Evolutionary conservation across 441 rosid species (phyloP).

Genomic region (Viola pubescens): DNA sequence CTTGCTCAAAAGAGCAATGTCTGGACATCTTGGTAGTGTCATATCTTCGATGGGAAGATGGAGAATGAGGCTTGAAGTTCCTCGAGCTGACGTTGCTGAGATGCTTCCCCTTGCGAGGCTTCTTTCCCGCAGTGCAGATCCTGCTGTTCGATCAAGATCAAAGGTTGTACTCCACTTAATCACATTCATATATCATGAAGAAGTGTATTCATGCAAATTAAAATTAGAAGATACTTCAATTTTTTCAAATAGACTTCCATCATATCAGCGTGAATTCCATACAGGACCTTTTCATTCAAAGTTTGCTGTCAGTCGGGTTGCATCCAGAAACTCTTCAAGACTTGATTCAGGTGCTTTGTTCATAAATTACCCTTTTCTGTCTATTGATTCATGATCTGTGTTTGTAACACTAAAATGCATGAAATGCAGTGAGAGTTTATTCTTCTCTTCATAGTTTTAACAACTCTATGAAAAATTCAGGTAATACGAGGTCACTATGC

Average conservation of each 20-base stretch:
- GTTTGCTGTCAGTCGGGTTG: constrained; percentile 74
- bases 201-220: no score
- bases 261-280: constrained; percentile 16
- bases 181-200: constrained; percentile 9
- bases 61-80: constrained; percentile 99
- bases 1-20: constrained; percentile 86
- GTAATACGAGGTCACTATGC: constrained; percentile 63
- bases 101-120: constrained; percentile 99
- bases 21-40: constrained; percentile 91
- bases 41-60: constrained; percentile 99
- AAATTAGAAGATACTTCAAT: no score
- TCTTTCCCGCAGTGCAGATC: constrained; percentile 95
- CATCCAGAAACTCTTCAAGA: constrained; percentile 74
- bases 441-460: constrained; percentile 12
- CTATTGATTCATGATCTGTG: constrained; percentile 1
- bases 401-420: constrained; percentile 7
- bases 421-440: background rate
- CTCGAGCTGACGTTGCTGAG: constrained; percentile 96
- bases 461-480: constrained; percentile 34
- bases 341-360: constrained; percentile 69
- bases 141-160: constrained; percentile 92
- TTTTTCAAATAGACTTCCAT: constrained; percentile 12
- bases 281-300: constrained; percentile 95
- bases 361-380: constrained; percentile 2
- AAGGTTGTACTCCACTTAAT: constrained; percentile 50